A percentile compares a stretch with the other conserved stretches of the same genome.
Conservation (phyloP, 2,329 filamentous ascomycete genomes). For the Xylaria sp. region DNA sequence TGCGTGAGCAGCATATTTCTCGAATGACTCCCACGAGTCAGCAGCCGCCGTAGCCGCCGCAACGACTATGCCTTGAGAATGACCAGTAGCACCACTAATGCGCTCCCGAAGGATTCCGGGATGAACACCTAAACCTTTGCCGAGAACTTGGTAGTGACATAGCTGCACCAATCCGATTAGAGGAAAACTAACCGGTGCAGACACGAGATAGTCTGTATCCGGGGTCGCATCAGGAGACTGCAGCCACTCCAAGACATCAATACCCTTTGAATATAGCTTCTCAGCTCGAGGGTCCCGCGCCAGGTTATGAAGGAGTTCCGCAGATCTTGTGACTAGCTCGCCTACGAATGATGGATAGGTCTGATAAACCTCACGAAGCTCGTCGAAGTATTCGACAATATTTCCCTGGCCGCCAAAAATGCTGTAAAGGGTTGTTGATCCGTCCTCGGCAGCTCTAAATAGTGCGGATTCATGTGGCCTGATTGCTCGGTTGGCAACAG, state of each 20-base stretch:
- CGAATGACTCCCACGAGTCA: conserved; percentile 92
- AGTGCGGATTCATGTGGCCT: conserved; percentile 94
- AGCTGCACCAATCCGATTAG: conserved; percentile 96
- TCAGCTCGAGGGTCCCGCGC: conserved; percentile 86
- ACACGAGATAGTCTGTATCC: conserved; percentile 93
- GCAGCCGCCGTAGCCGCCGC: conserved; percentile 92
- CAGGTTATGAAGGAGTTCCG: conserved; percentile 87
- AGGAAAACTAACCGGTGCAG: conserved; percentile 93
- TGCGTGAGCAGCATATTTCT: conserved; percentile 80
- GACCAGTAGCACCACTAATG: conserved; percentile 89
- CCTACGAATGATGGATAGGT: conserved; percentile 93
- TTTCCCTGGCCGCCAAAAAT: conserved; percentile 98
- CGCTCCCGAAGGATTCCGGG: conserved; percentile 88
- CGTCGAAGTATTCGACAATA: conserved; percentile 99
- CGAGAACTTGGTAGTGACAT: conserved; percentile 94
- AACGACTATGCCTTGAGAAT: conserved; percentile 96
- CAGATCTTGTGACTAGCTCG: conserved; percentile 82
- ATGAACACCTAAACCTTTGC: conserved; percentile 88
- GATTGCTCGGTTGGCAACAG: conserved; percentile 85
- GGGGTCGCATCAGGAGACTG: conserved; percentile 89
- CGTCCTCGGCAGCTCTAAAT: conserved; percentile 86
- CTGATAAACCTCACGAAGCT: conserved; percentile 88
- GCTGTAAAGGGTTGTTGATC: conserved; percentile 85
- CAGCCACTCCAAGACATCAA: conserved; percentile 95
- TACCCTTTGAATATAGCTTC: conserved; percentile 97